Base-by-base conservation (phyloP, 192 early-diverging fungal species). In the Coemansia sp. region DNA sequence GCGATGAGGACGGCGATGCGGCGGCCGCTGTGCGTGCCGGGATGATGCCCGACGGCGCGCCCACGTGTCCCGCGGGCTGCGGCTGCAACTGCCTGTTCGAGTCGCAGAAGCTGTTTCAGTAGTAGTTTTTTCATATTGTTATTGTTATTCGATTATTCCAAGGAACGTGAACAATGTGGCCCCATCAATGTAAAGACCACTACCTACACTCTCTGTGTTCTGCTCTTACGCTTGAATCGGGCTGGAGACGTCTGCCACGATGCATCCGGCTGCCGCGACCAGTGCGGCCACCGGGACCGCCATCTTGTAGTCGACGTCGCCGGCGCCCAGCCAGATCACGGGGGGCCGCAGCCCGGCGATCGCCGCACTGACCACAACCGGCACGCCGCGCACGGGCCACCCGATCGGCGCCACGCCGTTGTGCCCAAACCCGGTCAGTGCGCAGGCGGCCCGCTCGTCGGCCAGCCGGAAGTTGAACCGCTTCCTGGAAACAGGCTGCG, bases 281-380 rank as follows among this genome's bases (percentile, higher is more conserved):
- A 95, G 91, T n/a, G 60, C 60, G 8, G 86, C 67, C 0, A 89
- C 76, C 18, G 90, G 86, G 21, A 93, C 60, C 8, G 89, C 86
- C 26, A 95, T 80, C 77, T 96, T 96, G 88, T 89, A 96, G 65
- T 96, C 93, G 2, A 89, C 63, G 81, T 95, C 89, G 0, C 94
- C 94, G 37, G 89, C 92, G 19, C 94, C 94, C 11, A 94, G 71
- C 72, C 81, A 93, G 15, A 92, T 72, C 6, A 96, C 74, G 1
- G 86, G 84, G 1, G 94, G 94, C 53, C 61, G 64, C 16, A 95
- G 73, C 56, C 76, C 73, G 1, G 77, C 64, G 32, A 93, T 88
- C 16, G 79, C 71, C 57, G 89, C 72, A n/a, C 88, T 83, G 11
- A 95, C 5, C 9, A 95, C 85, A 10, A 94, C 67, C 11, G 92